phyloP scores from a whole-genome alignment of 1,284 basidiomycete species.

The Earliella scabrosa region DNA sequence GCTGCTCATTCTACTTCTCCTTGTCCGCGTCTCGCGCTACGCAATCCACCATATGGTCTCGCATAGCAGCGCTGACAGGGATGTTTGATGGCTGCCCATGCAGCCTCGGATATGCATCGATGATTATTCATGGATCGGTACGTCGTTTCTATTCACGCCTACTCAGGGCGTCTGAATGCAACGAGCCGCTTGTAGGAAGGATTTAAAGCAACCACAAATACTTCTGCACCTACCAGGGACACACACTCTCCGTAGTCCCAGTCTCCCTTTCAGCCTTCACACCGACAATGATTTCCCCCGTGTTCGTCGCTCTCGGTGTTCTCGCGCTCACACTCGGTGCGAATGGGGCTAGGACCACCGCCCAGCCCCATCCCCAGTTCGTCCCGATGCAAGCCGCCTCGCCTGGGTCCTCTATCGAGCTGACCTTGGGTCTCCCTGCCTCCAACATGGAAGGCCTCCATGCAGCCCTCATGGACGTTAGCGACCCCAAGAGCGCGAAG shows the following conservation, averaged over 20 bases:
- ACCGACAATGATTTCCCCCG: neutral
- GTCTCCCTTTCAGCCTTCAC: neutral
- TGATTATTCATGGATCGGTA: neutral
- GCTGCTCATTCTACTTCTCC: too few species aligned
- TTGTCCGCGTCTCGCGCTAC: too few species aligned
- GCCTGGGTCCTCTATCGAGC: neutral
- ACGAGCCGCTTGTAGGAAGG: neutral
- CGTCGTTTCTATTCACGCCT: too few species aligned
- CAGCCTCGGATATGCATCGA: neutral
- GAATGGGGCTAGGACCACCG: neutral
- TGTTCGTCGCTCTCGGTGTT: neutral
- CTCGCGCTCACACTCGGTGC: neutral
- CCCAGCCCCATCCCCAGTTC: neutral
- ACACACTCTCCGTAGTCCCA: neutral
- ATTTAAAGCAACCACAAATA: neutral
- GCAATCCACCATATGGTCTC: too few species aligned
- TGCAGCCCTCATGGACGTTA: slow-evolving; percentile 33
- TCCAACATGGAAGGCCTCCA: slow-evolving; percentile 35
- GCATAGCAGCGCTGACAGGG: neutral
- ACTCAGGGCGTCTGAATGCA: neutral
- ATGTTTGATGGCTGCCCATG: neutral
- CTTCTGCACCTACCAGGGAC: neutral
- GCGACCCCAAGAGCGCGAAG: slow-evolving; percentile 10
- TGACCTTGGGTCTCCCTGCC: slow-evolving; percentile 33
- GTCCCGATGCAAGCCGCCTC: neutral